phyloP scores from a whole-genome alignment of 208 protist species.

The Sergeia podlipaevii region DNA sequence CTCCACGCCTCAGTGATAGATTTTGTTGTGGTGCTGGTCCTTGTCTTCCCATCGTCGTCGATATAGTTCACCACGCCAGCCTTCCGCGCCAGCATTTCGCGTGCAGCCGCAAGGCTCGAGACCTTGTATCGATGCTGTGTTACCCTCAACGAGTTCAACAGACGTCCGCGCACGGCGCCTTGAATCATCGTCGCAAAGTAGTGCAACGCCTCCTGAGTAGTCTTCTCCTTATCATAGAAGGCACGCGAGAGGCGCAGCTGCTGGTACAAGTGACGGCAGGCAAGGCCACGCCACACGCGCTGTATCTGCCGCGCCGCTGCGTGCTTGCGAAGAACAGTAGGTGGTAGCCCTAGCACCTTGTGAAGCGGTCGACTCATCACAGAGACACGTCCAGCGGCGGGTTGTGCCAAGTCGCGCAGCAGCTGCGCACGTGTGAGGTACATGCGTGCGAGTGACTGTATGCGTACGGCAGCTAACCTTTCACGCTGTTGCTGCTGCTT shows the following conservation, averaged over 20 bases:
- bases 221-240: constrained; percentile 27
- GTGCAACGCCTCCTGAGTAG: constrained; percentile 32
- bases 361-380: background rate
- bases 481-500: constrained; percentile 14
- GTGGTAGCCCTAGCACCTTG: background rate
- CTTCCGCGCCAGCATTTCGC: background rate
- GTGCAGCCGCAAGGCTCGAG: background rate
- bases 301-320: constrained; percentile 39
- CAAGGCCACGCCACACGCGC: constrained; percentile 32
- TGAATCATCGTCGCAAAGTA: constrained; percentile 59
- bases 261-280: constrained; percentile 23
- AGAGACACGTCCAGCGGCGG: background rate
- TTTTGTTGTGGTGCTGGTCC: too few relatives aligned
- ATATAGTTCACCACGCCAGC: too few relatives aligned
- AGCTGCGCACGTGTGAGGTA: constrained; percentile 27
- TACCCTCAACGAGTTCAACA: too few relatives aligned
- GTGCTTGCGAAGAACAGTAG: constrained; percentile 7
- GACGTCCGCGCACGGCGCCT: constrained; percentile 20
- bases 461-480: constrained; percentile 18
- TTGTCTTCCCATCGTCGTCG: too few relatives aligned
- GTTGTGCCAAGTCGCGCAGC: background rate
- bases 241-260: constrained; percentile 23
- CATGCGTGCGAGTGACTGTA: constrained; percentile 59
- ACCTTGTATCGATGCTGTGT: background rate
- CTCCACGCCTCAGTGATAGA: too few relatives aligned